Conservation (phyloP, 331 rosid genomes). For the Malus hybrid region DNA sequence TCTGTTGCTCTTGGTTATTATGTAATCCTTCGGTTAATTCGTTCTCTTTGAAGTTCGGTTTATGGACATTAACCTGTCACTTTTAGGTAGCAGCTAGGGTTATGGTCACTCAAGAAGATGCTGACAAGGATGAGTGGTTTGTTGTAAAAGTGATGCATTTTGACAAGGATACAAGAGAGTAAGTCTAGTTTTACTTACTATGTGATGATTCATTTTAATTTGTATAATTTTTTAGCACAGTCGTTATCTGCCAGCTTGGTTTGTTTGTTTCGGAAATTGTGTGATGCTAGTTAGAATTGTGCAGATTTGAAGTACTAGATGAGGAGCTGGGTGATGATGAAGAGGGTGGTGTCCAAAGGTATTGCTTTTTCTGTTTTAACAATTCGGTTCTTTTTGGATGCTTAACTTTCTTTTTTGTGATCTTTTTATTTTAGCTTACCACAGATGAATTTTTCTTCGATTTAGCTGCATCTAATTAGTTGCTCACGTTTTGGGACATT, state of each 20-base stretch:
- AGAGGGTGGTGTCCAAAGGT: constrained; percentile 81
- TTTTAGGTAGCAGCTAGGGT: constrained; percentile 94
- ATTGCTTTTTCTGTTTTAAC: neutral
- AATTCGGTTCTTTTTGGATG: neutral
- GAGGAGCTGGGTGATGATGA: constrained; percentile 99
- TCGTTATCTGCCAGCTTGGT: neutral
- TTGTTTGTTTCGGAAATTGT: neutral
- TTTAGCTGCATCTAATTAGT: neutral
- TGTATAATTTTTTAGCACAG: neutral
- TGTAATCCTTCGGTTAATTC: neutral
- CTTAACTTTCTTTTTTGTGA: neutral
- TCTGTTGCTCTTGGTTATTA: neutral
- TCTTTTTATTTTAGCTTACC: neutral
- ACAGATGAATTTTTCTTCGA: neutral
- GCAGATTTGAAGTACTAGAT: constrained; percentile 89
- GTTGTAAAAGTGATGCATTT: constrained; percentile 92
- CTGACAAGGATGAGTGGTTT: constrained; percentile 93
- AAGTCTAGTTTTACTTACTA: constrained; percentile 29
- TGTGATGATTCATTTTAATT: neutral
- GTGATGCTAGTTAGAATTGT: neutral
- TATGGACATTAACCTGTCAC: constrained; percentile 18
- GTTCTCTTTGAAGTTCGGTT: constrained; percentile 2
- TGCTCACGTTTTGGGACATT: neutral
- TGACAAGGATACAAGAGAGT: constrained; percentile 88
- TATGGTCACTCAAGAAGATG: constrained; percentile 74